Conservation (phyloP, 768 basidiomycete species). For the Pleurotus platypus region DNA sequence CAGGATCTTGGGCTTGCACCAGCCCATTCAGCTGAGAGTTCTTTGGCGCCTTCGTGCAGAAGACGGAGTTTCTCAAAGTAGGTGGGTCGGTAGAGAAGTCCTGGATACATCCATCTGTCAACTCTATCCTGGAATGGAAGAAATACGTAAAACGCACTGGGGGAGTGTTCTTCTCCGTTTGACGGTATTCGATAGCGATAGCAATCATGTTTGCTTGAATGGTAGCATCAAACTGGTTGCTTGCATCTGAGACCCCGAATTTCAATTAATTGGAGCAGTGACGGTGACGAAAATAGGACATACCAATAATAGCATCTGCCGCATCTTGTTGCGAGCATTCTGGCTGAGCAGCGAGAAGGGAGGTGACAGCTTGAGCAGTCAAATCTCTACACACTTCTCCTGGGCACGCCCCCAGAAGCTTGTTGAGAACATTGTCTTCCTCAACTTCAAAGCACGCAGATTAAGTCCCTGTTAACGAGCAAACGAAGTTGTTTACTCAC, state of each 20-base stretch:
- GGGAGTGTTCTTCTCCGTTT: constrained; percentile 58
- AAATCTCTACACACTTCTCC: constrained; percentile 46
- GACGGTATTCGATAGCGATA: constrained; percentile 49
- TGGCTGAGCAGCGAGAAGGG: constrained; percentile 47
- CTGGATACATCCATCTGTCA: constrained; percentile 19
- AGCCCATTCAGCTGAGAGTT: constrained; percentile 46
- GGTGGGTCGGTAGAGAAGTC: constrained; percentile 53
- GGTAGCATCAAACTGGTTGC: constrained; percentile 46
- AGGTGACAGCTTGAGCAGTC: constrained; percentile 45
- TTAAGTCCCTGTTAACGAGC: background rate
- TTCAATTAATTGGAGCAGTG: no score
- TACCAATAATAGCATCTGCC: constrained; percentile 56
- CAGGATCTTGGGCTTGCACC: constrained; percentile 50
- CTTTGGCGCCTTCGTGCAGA: constrained; percentile 51
- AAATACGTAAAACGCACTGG: constrained; percentile 31
- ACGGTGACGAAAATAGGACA: constrained; percentile 8
- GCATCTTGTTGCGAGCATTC: constrained; percentile 57
- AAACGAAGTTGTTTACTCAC: constrained; percentile 10
- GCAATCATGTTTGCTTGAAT: constrained; percentile 50
- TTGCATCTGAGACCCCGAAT: constrained; percentile 36
- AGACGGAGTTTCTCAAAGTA: constrained; percentile 48
- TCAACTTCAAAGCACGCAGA: constrained; percentile 16
- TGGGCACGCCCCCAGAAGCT: constrained; percentile 43
- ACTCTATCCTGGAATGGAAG: background rate
- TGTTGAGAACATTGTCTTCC: constrained; percentile 42